A percentile compares a stretch with the other conserved stretches of the same genome.
Evolutionary conservation across 345 rosid species (phyloP).

Genomic region (Corchorus capsularis): DNA sequence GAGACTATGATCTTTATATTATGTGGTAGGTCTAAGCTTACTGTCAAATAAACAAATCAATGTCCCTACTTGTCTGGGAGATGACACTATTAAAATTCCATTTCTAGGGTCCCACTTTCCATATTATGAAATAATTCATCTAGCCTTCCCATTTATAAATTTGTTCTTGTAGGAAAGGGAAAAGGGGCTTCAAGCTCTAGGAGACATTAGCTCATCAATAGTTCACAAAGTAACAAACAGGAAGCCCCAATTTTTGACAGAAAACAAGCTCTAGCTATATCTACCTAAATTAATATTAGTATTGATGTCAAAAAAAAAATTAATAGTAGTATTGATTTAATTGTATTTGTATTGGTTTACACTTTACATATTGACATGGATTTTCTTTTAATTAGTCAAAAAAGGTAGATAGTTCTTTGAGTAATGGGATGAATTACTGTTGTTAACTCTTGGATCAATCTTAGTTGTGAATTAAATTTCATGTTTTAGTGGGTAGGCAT

Average conservation of each 20-base stretch:
- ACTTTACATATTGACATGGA: background rate
- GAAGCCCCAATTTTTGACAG: background rate
- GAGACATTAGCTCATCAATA: constrained; percentile 10
- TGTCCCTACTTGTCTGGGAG: constrained; percentile 20
- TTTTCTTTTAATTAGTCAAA: background rate
- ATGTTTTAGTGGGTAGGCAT: background rate
- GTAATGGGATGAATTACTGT: background rate
- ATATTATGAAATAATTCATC: background rate
- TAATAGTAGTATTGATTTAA: background rate
- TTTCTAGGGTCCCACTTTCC: background rate
- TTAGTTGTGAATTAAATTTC: background rate
- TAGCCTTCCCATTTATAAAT: background rate
- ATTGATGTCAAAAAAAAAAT: no score
- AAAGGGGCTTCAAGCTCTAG: background rate
- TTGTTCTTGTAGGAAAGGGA: background rate
- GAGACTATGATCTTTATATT: background rate
- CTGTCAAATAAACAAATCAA: background rate
- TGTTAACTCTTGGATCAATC: background rate
- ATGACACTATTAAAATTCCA: background rate
- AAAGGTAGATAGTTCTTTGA: background rate
- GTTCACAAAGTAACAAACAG: background rate
- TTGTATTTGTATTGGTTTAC: background rate
- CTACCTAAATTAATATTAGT: background rate
- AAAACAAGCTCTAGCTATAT: background rate
- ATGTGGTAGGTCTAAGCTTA: background rate